A percentile compares a stretch with the other conserved stretches of the same genome.
These are phyloP conservation scores for Panicum miliaceum DNA, from an alignment of 176 grass and related monocot genomes.

Conservation along the genomic window DNA sequence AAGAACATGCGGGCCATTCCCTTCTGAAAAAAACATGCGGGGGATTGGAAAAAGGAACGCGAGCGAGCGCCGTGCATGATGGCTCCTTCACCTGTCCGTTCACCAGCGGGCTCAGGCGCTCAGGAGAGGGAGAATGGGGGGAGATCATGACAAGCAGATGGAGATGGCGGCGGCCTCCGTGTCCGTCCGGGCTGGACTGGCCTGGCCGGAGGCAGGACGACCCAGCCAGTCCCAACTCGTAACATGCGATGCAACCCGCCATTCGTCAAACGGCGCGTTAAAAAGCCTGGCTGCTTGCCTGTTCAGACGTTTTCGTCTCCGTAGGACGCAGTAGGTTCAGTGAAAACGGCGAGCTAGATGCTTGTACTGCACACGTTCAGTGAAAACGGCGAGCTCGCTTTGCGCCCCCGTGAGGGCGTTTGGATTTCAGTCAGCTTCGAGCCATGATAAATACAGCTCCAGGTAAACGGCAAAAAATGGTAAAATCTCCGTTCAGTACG, in stretches of 20 bases:
- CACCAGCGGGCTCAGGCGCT: not conserved
- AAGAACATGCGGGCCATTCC: not conserved
- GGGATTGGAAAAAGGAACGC: not conserved
- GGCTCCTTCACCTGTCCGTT: not conserved
- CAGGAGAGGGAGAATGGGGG: not conserved
- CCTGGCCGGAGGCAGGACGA: too few relatives aligned
- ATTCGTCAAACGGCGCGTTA: not conserved
- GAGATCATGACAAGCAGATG: constrained; percentile 15
- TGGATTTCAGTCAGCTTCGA: not conserved
- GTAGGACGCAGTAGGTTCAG: not conserved
- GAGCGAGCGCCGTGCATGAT: not conserved
- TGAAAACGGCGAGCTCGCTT: not conserved
- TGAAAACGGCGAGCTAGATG: too few relatives aligned
- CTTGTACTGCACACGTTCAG: not conserved
- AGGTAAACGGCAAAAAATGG: not conserved
- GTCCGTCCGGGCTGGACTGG: not conserved
- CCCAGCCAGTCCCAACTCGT: too few relatives aligned
- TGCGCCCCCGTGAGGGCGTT: too few relatives aligned
- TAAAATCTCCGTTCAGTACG: too few relatives aligned
- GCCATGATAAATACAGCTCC: not conserved
- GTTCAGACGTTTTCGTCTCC: not conserved
- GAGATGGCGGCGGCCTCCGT: not conserved
- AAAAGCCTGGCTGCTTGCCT: not conserved
- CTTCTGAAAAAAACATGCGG: not conserved
- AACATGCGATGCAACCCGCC: not conserved